These are phyloP conservation scores for Aphanomyces stellatus DNA, from an alignment of 352 stramenopile species.

Conservation along the genomic window DNA sequence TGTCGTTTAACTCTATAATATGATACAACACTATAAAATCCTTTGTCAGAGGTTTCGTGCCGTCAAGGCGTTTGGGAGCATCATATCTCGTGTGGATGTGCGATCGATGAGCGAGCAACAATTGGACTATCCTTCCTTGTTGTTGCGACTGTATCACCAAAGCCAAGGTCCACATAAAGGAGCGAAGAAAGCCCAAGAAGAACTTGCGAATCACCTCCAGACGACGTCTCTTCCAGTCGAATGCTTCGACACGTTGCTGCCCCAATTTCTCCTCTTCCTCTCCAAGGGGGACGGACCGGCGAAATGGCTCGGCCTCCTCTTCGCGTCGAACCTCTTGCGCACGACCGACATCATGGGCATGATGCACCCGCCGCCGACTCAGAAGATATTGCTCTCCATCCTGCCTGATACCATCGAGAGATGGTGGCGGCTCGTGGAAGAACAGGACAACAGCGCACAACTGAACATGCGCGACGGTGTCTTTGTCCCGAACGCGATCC, in stretches of 20 bases:
- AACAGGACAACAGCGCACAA: neutral
- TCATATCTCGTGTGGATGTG: neutral
- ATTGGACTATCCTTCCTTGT: neutral
- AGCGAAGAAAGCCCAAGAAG: slow-evolving; percentile 10
- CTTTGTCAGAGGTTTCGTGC: neutral
- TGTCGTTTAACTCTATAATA: too few species aligned
- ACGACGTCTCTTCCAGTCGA: slow-evolving; percentile 5
- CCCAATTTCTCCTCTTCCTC: neutral
- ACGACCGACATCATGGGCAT: neutral
- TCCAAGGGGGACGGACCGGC: neutral
- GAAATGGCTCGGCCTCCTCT: neutral
- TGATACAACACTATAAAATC: neutral
- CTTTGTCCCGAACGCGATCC: slow-evolving; percentile 1
- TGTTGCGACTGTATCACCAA: slow-evolving; percentile 6
- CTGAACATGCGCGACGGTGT: slow-evolving; percentile 4
- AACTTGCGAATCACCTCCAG: neutral
- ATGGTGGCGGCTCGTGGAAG: slow-evolving; percentile 6
- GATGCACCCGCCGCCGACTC: neutral
- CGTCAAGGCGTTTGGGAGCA: neutral
- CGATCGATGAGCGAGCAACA: slow-evolving; percentile 13
- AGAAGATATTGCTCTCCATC: neutral
- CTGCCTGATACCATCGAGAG: neutral
- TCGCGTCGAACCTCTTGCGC: slow-evolving; percentile 7
- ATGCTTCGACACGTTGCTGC: slow-evolving; percentile 1
- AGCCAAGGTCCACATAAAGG: slow-evolving; percentile 7